Evolutionary conservation across 495 filamentous ascomycete species (phyloP), one percentile per base, ranked within the genome.

Genomic region (Hyphodiscus hymeniophilus): DNA sequence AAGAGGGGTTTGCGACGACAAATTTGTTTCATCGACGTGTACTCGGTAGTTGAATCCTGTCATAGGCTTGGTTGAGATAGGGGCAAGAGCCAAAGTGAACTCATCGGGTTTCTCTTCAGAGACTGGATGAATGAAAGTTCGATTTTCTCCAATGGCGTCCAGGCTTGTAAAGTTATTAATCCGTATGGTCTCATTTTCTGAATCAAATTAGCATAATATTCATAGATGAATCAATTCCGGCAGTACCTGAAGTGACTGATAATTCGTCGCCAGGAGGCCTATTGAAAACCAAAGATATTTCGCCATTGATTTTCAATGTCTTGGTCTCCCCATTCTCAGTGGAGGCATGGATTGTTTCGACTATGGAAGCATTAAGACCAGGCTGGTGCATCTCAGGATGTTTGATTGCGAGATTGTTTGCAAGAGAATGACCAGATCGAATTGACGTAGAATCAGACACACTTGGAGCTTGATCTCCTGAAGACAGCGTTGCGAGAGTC

Each of bases 1-100:
- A 22, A 98, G 67, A 0, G 94, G 92, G 17, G 82, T 80, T 57
- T 85, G 84, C n/a, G 78, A 60, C 21, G 75, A 69, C 12, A 79
- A 65, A 45, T 77, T 77, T 15, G 66, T 51, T 36, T 73, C 73
- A 23, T 92, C 83, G 23, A 89, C 61, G 54, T 95, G 88, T n/a
- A 95, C 69, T 63, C 91, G 85, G 61, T 97, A 98, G 51, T 91
- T 95, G 70, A 98, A 98, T 24, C 87, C 92, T 2, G 92, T 81
- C 0, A 84, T 74, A 10, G 86, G 82, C 47, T 79, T 84, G 3
- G 50, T 23, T 18, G 41, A 47, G 11, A 57, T 50, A 11, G 44
- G 30, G 39, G 77, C 71, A 44, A 95, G 75, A 53, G 85, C 77
- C 35, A 97, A 67, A 3, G 70, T 75, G 65, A 95, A 99, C 58